Conservation (phyloP, 2,329 filamentous ascomycete species). For the Alternaria brassicae region DNA sequence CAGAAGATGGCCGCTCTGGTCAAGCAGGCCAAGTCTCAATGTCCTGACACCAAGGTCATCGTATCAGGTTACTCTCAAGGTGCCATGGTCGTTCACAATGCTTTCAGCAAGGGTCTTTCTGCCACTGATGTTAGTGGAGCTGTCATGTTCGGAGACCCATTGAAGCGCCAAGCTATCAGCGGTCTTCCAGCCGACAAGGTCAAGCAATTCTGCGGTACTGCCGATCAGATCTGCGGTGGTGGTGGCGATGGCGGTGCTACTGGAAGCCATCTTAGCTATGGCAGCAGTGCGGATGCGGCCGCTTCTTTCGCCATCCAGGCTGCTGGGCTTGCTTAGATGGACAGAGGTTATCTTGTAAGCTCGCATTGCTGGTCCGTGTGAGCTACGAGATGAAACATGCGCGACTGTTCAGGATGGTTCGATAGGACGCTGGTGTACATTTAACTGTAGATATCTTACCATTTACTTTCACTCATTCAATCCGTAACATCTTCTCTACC, state of each 20-base stretch:
- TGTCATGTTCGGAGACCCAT: slow-evolving; percentile 42
- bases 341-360: neutral
- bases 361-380: neutral
- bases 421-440: neutral
- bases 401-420: neutral
- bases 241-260: slow-evolving; percentile 34
- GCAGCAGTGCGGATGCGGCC: slow-evolving; percentile 34
- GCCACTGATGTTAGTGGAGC: slow-evolving; percentile 34
- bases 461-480: slow-evolving; percentile 2
- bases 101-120: slow-evolving; percentile 34
- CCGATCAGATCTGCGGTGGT: slow-evolving; percentile 35
- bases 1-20: slow-evolving; percentile 36
- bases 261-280: slow-evolving; percentile 42
- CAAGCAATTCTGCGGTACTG: slow-evolving; percentile 40
- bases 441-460: slow-evolving; percentile 15
- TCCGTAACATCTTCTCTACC: neutral
- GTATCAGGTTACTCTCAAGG: slow-evolving; percentile 45
- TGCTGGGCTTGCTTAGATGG: slow-evolving; percentile 28
- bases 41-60: slow-evolving; percentile 43
- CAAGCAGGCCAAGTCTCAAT: slow-evolving; percentile 35
- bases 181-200: slow-evolving; percentile 28
- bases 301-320: slow-evolving; percentile 37
- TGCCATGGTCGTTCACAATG: slow-evolving; percentile 44
- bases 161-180: slow-evolving; percentile 35
- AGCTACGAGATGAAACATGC: neutral